Percentiles rank a stretch among this genome's conserved stretches.
These are phyloP conservation scores for Zygoascus ofunaensis DNA, from an alignment of 805 yeast genomes.

Conservation along the genomic window DNA sequence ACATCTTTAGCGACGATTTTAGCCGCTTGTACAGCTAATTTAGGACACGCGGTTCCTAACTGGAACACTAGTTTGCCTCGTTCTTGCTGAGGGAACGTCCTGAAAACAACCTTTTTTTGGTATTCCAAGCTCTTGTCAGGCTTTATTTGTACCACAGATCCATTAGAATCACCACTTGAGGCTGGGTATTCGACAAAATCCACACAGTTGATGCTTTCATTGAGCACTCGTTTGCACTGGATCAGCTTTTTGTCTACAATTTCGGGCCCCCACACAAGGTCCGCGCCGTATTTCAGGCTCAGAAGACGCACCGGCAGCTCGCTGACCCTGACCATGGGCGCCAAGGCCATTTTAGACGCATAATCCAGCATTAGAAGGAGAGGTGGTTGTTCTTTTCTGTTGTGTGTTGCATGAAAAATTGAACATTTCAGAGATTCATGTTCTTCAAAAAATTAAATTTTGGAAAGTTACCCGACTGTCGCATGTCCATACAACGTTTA, in stretches of 20 bases:
- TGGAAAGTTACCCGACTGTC: no score
- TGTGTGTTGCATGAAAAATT: neutral
- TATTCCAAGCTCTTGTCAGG: conserved; percentile 23
- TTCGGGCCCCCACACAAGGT: conserved; percentile 95
- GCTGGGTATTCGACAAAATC: conserved; percentile 23
- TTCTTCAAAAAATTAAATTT: no score
- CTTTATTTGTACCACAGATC: conserved; percentile 13
- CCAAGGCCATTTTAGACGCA: conserved; percentile 72
- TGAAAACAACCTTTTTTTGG: conserved; percentile 48
- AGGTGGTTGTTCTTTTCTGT: neutral
- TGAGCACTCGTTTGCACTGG: conserved; percentile 55
- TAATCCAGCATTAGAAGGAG: conserved; percentile 46
- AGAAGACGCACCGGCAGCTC: conserved; percentile 84
- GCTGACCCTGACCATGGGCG: conserved; percentile 90
- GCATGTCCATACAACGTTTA: no score
- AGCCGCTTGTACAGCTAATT: conserved; percentile 84
- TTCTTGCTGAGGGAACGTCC: conserved; percentile 62
- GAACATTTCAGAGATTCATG: no score
- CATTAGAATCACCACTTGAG: neutral
- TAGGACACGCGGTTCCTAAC: conserved; percentile 79
- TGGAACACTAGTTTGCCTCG: conserved; percentile 70
- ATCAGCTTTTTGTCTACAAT: conserved; percentile 78
- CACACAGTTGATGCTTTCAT: conserved; percentile 31
- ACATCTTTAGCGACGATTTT: conserved; percentile 73
- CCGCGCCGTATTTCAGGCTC: conserved; percentile 80